These are phyloP conservation scores for Dothideomycetes sp. DNA, from an alignment of 2,329 filamentous ascomycete genomes.

Conservation along the genomic window DNA sequence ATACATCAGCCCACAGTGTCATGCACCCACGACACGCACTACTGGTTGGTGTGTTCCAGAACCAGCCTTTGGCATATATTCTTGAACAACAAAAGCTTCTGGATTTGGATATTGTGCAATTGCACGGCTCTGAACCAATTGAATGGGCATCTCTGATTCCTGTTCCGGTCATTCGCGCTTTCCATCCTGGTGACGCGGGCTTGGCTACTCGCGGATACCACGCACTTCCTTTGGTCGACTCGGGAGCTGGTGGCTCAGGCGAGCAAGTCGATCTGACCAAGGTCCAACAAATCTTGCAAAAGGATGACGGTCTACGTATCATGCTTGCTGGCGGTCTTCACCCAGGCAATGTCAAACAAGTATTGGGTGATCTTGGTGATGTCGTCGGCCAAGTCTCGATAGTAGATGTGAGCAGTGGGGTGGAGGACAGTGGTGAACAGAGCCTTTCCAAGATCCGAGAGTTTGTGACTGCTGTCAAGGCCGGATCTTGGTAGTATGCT, in stretches of 20 bases:
- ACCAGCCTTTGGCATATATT: slow-evolving; percentile 77
- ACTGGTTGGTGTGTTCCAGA: slow-evolving; percentile 87
- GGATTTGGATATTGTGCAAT: slow-evolving; percentile 77
- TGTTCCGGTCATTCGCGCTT: slow-evolving; percentile 81
- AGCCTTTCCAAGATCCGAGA: slow-evolving; percentile 69
- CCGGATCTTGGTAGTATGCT: slow-evolving; percentile 1
- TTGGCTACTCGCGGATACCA: slow-evolving; percentile 72
- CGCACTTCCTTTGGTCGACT: slow-evolving; percentile 73
- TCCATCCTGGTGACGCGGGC: slow-evolving; percentile 66
- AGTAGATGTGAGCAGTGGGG: slow-evolving; percentile 90
- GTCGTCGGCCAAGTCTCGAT: slow-evolving; percentile 58
- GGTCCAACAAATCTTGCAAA: slow-evolving; percentile 57
- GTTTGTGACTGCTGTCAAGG: slow-evolving; percentile 14
- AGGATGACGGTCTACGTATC: slow-evolving; percentile 62
- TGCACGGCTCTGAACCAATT: slow-evolving; percentile 84
- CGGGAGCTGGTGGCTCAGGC: slow-evolving; percentile 73
- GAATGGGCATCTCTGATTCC: slow-evolving; percentile 89
- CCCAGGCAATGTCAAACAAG: slow-evolving; percentile 64
- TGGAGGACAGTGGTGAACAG: slow-evolving; percentile 76
- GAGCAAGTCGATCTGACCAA: slow-evolving; percentile 62
- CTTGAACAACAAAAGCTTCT: slow-evolving; percentile 68
- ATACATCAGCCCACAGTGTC: slow-evolving; percentile 39
- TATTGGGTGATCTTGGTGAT: slow-evolving; percentile 54
- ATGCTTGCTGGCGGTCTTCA: slow-evolving; percentile 79
- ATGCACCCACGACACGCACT: slow-evolving; percentile 54